phyloP scores from a whole-genome alignment of 768 basidiomycete species.

The Amanita rimosa region DNA sequence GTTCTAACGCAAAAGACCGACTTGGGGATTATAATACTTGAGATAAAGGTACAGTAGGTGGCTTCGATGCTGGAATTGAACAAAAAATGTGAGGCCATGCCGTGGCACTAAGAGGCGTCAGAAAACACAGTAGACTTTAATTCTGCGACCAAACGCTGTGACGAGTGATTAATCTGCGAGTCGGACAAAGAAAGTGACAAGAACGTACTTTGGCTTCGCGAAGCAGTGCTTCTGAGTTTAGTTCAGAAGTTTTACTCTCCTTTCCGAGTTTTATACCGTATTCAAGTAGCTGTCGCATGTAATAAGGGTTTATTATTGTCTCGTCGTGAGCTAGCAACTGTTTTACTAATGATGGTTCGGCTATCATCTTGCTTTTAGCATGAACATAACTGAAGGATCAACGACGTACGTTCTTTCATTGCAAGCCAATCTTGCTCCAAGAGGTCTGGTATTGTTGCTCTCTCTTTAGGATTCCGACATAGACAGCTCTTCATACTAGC shows the following conservation, averaged over 20 bases:
- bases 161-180: background rate
- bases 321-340: constrained; percentile 38
- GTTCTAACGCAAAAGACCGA: background rate
- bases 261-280: constrained; percentile 58
- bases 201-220: constrained; percentile 45
- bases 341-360: constrained; percentile 17
- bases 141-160: constrained; percentile 54
- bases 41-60: background rate
- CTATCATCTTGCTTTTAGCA: constrained; percentile 9
- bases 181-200: background rate
- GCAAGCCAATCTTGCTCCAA: constrained; percentile 73
- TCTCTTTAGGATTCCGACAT: constrained; percentile 64
- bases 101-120: background rate
- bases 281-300: constrained; percentile 63
- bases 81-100: background rate
- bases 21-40: background rate
- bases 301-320: constrained; percentile 68
- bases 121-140: constrained; percentile 30
- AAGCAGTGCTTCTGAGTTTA: constrained; percentile 34
- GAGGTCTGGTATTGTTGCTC: constrained; percentile 82
- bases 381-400: background rate
- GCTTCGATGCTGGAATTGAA: constrained; percentile 4
- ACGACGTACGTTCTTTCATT: constrained; percentile 42
- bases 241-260: constrained; percentile 23
- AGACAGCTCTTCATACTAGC: constrained; percentile 77